A percentile compares a stretch with the other conserved stretches of the same genome.
phyloP scores from a whole-genome alignment of 2,329 filamentous ascomycete species.

The Ophiostoma quercus region DNA sequence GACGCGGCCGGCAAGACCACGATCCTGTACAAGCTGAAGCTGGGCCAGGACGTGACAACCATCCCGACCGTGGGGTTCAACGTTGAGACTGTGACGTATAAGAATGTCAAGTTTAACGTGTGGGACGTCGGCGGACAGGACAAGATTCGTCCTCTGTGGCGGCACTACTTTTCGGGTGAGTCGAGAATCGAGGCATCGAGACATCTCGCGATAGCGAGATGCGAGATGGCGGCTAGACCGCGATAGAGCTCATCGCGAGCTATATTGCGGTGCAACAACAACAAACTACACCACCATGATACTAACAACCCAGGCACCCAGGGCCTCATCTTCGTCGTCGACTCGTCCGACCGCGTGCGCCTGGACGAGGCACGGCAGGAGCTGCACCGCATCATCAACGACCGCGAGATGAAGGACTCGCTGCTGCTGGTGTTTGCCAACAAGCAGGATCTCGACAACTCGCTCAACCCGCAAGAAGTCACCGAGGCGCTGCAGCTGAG shows the following conservation, averaged over 20 bases:
- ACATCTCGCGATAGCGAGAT: neutral
- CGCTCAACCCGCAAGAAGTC: constrained; percentile 74
- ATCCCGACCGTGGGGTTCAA: constrained; percentile 99
- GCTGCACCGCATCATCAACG: constrained; percentile 94
- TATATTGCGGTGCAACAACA: neutral
- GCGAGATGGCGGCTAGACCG: no score
- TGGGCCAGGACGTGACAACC: constrained; percentile 95
- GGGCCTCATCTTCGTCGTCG: constrained; percentile 97
- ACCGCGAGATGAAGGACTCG: constrained; percentile 95
- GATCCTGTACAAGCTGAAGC: constrained; percentile 98
- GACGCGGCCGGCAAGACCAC: constrained; percentile 99
- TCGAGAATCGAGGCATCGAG: constrained; percentile 19
- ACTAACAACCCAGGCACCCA: constrained; percentile 65
- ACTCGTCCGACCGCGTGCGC: constrained; percentile 84
- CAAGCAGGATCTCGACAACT: constrained; percentile 90
- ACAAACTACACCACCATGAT: neutral
- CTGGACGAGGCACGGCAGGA: constrained; percentile 92
- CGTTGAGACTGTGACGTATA: constrained; percentile 97
- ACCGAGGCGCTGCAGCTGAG: constrained; percentile 70
- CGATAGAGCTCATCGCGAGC: neutral
- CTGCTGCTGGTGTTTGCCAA: constrained; percentile 94
- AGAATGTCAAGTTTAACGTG: constrained; percentile 99
- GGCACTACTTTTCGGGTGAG: constrained; percentile 87
- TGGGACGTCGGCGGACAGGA: constrained; percentile 99
- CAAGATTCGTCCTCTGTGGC: constrained; percentile 96